phyloP scores from a whole-genome alignment of 1,139 yeast genomes.

The Yamadazyma jaroonii region DNA sequence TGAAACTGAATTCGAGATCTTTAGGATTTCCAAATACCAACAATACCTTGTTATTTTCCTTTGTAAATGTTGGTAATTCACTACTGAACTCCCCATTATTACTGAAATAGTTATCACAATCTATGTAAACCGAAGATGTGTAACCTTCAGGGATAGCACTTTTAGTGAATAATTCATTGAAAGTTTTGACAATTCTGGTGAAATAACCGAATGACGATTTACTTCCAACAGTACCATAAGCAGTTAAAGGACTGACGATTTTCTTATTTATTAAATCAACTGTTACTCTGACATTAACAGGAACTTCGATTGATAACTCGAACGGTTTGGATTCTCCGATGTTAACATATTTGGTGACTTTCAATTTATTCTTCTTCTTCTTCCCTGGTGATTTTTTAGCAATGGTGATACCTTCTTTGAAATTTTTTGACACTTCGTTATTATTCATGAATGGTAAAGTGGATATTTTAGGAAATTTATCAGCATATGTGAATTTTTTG shows the following conservation, averaged over 20 bases:
- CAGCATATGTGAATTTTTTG: conserved; percentile 62
- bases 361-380: conserved; percentile 46
- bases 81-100: conserved; percentile 19
- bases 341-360: conserved; percentile 70
- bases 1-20: conserved; percentile 53
- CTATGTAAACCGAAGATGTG: conserved; percentile 59
- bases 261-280: conserved; percentile 62
- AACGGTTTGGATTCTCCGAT: conserved; percentile 61
- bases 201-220: conserved; percentile 69
- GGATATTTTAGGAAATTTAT: conserved; percentile 66
- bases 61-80: conserved; percentile 5
- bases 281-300: conserved; percentile 77
- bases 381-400: conserved; percentile 46
- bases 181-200: conserved; percentile 62
- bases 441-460: conserved; percentile 72
- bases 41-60: conserved; percentile 31
- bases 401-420: conserved; percentile 71
- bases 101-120: conserved; percentile 61
- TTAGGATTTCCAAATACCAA: conserved; percentile 64
- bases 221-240: conserved; percentile 63
- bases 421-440: conserved; percentile 32
- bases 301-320: conserved; percentile 65
- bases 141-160: conserved; percentile 69
- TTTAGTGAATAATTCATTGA: conserved; percentile 70
- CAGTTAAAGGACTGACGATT: conserved; percentile 69